These are phyloP conservation scores for Sugiyamaella boreocaroliniensis DNA, from an alignment of 805 yeast genomes.

Conservation along the genomic window DNA sequence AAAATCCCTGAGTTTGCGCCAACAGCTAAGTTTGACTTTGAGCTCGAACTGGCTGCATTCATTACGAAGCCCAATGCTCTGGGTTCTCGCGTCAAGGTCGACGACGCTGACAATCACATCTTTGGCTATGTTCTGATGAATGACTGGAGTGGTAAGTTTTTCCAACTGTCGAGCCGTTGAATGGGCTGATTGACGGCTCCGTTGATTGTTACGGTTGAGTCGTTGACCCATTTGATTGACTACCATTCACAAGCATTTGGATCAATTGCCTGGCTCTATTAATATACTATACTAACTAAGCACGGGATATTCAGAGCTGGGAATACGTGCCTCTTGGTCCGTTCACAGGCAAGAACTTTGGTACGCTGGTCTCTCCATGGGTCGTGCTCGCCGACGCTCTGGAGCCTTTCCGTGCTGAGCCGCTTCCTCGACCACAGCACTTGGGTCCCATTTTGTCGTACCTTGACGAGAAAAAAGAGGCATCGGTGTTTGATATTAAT, in stretches of 20 bases:
- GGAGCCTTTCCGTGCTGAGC: slow-evolving; percentile 11
- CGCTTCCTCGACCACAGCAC: slow-evolving; percentile 13
- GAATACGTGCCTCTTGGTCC: slow-evolving; percentile 26
- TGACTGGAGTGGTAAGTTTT: slow-evolving; percentile 18
- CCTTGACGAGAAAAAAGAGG: slow-evolving; percentile 11
- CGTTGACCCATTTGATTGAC: no score
- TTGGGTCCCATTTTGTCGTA: slow-evolving; percentile 17
- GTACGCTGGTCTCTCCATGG: slow-evolving; percentile 25
- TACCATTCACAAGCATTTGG: no score
- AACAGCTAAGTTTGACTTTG: slow-evolving; percentile 19
- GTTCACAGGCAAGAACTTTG: slow-evolving; percentile 23
- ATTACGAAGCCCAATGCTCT: slow-evolving; percentile 16
- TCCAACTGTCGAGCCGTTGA: not conserved
- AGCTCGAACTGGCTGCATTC: slow-evolving; percentile 23
- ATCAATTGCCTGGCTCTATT: no score
- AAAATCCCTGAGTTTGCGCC: slow-evolving; percentile 7
- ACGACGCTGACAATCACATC: slow-evolving; percentile 19
- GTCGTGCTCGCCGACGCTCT: slow-evolving; percentile 23
- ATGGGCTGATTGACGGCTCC: no score
- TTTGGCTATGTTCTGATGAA: slow-evolving; percentile 25
- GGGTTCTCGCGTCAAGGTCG: slow-evolving; percentile 17
- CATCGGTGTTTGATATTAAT: slow-evolving; percentile 16
- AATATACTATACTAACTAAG: slow-evolving; percentile 4
- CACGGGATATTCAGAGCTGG: slow-evolving; percentile 26
- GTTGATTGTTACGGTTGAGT: no score